Percentiles rank a stretch among this genome's conserved stretches.
These are phyloP conservation scores for Crithidia mellificae DNA, from an alignment of 208 protist genomes.

Conservation along the genomic window DNA sequence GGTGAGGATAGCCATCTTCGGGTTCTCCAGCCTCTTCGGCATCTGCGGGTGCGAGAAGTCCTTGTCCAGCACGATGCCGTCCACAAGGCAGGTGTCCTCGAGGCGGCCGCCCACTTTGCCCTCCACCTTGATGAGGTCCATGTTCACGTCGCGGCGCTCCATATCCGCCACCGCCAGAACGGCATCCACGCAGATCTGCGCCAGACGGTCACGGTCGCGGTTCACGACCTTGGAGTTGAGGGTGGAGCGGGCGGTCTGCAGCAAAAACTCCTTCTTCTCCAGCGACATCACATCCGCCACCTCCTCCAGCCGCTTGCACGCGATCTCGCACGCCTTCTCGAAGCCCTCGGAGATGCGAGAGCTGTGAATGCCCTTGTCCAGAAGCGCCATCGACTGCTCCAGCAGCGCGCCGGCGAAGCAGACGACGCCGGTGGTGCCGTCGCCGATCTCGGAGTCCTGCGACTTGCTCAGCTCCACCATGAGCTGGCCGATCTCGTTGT, in stretches of 20 bases:
- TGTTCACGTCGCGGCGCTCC: slow-evolving; percentile 99
- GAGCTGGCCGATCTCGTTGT: slow-evolving; percentile 99
- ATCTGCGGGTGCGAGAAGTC: slow-evolving; percentile 98
- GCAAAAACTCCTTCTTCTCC: slow-evolving; percentile 84
- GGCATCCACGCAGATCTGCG: slow-evolving; percentile 98
- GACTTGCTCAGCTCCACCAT: slow-evolving; percentile 99
- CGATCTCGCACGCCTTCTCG: slow-evolving; percentile 97
- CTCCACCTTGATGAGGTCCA: slow-evolving; percentile 99
- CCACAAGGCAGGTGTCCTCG: slow-evolving; percentile 97
- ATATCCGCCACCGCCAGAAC: slow-evolving; percentile 99
- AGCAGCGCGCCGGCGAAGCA: slow-evolving; percentile 99
- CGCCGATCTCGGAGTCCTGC: slow-evolving; percentile 99
- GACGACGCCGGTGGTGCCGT: slow-evolving; percentile 99
- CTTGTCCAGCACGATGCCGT: slow-evolving; percentile 99
- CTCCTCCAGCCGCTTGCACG: slow-evolving; percentile 91
- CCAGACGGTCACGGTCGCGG: slow-evolving; percentile 95
- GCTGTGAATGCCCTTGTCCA: slow-evolving; percentile 99
- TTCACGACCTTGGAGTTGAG: slow-evolving; percentile 99
- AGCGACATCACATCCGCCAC: slow-evolving; percentile 88
- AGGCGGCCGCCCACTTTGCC: slow-evolving; percentile 97
- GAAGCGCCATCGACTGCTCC: slow-evolving; percentile 95
- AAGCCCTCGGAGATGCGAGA: slow-evolving; percentile 98
- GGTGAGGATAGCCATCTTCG: slow-evolving; percentile 99
- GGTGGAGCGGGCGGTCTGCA: slow-evolving; percentile 98
- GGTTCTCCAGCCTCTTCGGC: slow-evolving; percentile 94